These are phyloP conservation scores for Clavispora asparagi DNA, from an alignment of 805 yeast genomes.

Conservation along the genomic window DNA sequence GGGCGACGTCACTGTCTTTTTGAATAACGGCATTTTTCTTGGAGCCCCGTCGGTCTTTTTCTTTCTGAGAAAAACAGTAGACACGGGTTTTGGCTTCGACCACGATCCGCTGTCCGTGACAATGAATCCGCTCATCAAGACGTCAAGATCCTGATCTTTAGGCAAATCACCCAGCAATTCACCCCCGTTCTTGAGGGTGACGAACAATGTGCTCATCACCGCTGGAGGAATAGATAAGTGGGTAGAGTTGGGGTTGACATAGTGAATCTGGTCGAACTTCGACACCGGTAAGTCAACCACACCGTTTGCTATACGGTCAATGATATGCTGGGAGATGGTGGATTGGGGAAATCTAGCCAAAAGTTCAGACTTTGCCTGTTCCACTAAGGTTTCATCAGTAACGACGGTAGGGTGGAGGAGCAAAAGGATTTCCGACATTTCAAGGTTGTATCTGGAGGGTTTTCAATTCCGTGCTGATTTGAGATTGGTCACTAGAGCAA, in stretches of 20 bases:
- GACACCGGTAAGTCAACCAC: slow-evolving; percentile 33
- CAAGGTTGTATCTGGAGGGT: background rate
- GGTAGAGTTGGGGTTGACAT: slow-evolving; percentile 49
- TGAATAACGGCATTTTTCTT: slow-evolving; percentile 18
- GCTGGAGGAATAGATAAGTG: slow-evolving; percentile 44
- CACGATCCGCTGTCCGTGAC: slow-evolving; percentile 40
- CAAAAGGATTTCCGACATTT: slow-evolving; percentile 31
- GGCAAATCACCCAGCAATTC: slow-evolving; percentile 51
- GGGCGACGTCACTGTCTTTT: slow-evolving; percentile 9
- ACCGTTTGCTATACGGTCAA: slow-evolving; percentile 52
- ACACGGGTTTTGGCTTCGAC: slow-evolving; percentile 46
- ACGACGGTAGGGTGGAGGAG: slow-evolving; percentile 66
- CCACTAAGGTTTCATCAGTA: slow-evolving; percentile 46
- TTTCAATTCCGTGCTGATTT: too few relatives aligned
- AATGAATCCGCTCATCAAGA: slow-evolving; percentile 62
- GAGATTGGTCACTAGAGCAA: background rate
- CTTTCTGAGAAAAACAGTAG: slow-evolving; percentile 29
- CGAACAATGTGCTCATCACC: slow-evolving; percentile 36
- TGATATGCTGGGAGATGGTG: slow-evolving; percentile 44
- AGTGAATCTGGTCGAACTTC: slow-evolving; percentile 42
- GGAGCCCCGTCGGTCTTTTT: slow-evolving; percentile 10
- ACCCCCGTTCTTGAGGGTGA: slow-evolving; percentile 41
- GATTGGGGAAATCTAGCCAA: slow-evolving; percentile 21
- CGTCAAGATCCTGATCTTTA: slow-evolving; percentile 49
- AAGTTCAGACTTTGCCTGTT: slow-evolving; percentile 30